Evolutionary conservation across 495 filamentous ascomycete genomes (phyloP).

Genomic region (Penicillium egyptiacum): DNA sequence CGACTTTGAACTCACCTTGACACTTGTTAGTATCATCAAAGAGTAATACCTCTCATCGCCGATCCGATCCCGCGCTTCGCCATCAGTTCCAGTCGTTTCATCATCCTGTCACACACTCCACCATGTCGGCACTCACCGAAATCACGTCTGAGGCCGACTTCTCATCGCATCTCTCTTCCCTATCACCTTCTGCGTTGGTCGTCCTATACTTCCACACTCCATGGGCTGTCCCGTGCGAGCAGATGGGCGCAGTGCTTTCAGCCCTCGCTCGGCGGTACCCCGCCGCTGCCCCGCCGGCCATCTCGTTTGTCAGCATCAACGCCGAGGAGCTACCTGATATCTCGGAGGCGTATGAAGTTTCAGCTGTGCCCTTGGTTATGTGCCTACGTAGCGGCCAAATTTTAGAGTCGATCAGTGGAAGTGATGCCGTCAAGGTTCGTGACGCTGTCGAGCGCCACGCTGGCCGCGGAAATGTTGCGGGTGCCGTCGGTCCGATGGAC

Average conservation of each 20-base stretch:
- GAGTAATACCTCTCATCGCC: not conserved
- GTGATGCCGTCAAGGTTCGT: constrained; percentile 78
- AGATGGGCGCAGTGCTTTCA: constrained; percentile 84
- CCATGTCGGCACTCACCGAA: constrained; percentile 72
- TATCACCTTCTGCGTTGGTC: constrained; percentile 66
- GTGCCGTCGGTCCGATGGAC: constrained; percentile 24
- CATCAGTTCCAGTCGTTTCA: constrained; percentile 15
- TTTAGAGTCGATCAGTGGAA: constrained; percentile 81
- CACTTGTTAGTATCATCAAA: not conserved
- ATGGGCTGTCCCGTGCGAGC: constrained; percentile 94
- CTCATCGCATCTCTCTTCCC: constrained; percentile 57
- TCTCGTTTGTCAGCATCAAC: constrained; percentile 83
- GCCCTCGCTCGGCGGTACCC: constrained; percentile 83
- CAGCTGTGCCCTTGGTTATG: constrained; percentile 89
- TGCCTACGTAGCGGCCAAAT: constrained; percentile 68
- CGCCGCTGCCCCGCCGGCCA: constrained; percentile 58
- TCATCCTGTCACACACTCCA: constrained; percentile 17
- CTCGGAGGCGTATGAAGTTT: constrained; percentile 86
- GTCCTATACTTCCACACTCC: constrained; percentile 92
- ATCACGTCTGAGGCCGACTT: constrained; percentile 71
- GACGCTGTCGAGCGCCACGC: constrained; percentile 80
- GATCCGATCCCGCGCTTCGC: not conserved
- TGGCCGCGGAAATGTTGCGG: constrained; percentile 32
- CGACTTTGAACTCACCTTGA: not conserved
- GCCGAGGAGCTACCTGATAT: constrained; percentile 87